These are phyloP conservation scores for Basidioascus undulatus DNA, from an alignment of 768 basidiomycete genomes.

Conservation along the genomic window DNA sequence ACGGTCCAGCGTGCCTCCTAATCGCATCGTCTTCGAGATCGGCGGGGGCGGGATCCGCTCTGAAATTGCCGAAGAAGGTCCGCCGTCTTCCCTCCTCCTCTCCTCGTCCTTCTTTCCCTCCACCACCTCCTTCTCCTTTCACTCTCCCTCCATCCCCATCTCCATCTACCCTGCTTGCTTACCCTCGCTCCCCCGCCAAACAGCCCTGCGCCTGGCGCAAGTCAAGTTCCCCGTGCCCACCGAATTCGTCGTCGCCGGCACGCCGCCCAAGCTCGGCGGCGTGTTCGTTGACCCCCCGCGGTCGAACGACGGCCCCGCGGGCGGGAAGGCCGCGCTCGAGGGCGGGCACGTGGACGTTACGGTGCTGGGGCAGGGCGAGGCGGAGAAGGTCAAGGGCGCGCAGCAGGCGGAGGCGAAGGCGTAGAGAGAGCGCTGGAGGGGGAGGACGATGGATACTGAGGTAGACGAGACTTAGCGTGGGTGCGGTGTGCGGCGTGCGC, in stretches of 20 bases:
- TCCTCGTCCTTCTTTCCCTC: background rate
- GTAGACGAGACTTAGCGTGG: too few species aligned
- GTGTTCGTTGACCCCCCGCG: too few species aligned
- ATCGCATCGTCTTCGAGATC: conserved; percentile 81
- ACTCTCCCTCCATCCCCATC: background rate
- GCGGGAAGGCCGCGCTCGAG: conserved; percentile 5
- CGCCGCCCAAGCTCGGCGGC: too few species aligned
- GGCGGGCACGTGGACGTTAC: background rate
- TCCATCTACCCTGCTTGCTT: background rate
- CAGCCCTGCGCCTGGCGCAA: conserved; percentile 69
- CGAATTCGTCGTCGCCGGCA: conserved; percentile 65
- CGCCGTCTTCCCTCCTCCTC: conserved; percentile 12
- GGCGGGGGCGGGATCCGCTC: conserved; percentile 72
- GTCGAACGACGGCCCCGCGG: too few species aligned
- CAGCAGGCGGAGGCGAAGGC: too few species aligned
- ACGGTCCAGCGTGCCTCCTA: conserved; percentile 45
- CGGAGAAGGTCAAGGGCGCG: too few species aligned
- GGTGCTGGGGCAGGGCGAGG: conserved; percentile 3
- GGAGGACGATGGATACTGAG: too few species aligned
- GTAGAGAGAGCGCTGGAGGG: too few species aligned
- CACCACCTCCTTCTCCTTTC: background rate
- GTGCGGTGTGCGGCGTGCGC: too few species aligned
- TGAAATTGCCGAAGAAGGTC: conserved; percentile 79
- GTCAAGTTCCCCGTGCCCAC: conserved; percentile 65
- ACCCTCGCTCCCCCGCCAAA: background rate